Base-by-base conservation (phyloP, 2,329 filamentous ascomycete genomes). In the Stachybotrys echinatus region DNA sequence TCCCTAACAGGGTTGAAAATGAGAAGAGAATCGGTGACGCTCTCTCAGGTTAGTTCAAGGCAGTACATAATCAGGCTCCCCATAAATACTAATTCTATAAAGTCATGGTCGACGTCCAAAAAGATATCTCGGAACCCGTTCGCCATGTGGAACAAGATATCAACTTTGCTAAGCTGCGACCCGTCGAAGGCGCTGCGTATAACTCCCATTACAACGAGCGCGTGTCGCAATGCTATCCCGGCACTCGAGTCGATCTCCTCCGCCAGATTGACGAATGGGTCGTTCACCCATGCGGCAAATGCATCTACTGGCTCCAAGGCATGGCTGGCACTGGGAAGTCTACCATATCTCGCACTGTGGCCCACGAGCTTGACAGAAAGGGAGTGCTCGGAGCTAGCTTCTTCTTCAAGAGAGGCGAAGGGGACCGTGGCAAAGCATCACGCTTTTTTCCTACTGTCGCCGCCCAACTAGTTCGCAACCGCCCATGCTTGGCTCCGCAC, bases 281-380 rank as follows among this genome's bases (percentile, higher is more conserved):
- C 44, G 52, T 55, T 2, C 43, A 58, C 18, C 45, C 48, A 3
- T 17, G 54, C 7, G 48, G 44, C n/a, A 50, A 66, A 19, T 39
- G 53, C 4, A 58, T 72, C 3, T 68, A 70, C 45, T 72, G 64
- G 69, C 58, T 73, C 0, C 65, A 65, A 5, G 68, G 68, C 2
- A 69, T 70, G 60, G 69, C 66, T 1, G 68, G 69, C 1, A 71
- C 65, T 0, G 68, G 69, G 2, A 72, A 72, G 47, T 72, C 69
- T 2, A 73, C 67, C 7, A 66, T 73, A 4, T 62, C 55, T 6
- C 61, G 66, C 60, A 71, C 58, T 59, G 63, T 58, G 78, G 81
- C 52, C 14, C 50, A n/a, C 21, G 22, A 39, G 2, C n/a, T n/a
- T n/a, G 20, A 27, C 2, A 4, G 38, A 12, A 3, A 3, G 0